These are phyloP conservation scores for Seminavis robusta DNA, from an alignment of 108 stramenopile genomes.

Conservation along the genomic window DNA sequence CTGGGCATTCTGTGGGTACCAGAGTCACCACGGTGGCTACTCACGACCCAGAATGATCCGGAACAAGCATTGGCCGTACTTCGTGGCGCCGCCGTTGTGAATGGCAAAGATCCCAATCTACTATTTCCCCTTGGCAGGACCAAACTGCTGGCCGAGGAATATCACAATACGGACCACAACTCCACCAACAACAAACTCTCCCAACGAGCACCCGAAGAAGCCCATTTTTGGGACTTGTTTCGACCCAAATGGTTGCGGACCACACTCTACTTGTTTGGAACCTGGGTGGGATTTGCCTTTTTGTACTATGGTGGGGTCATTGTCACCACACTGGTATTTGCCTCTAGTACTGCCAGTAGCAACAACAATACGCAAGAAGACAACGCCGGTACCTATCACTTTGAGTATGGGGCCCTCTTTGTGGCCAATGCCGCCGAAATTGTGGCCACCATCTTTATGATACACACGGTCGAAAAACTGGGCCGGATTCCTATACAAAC, in stretches of 20 bases:
- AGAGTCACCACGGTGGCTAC: conserved; percentile 66
- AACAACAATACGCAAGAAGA: conserved; percentile 7
- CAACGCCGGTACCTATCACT: conserved; percentile 11
- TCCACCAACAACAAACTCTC: no score
- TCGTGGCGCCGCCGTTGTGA: conserved; percentile 41
- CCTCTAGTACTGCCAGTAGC: conserved; percentile 14
- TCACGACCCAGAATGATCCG: conserved; percentile 38
- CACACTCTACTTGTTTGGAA: neutral
- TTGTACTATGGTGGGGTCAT: conserved; percentile 56
- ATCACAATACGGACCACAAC: conserved; percentile 19
- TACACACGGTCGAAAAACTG: conserved; percentile 31
- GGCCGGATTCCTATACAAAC: conserved; percentile 41
- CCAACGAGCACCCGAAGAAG: no score
- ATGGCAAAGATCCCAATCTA: conserved; percentile 38
- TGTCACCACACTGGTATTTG: conserved; percentile 44
- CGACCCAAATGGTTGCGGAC: conserved; percentile 11
- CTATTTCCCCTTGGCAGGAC: conserved; percentile 34
- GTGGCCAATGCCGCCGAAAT: conserved; percentile 50
- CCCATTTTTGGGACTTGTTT: no score
- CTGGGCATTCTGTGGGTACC: conserved; percentile 46
- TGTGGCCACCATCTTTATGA: conserved; percentile 31
- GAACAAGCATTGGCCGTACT: conserved; percentile 53
- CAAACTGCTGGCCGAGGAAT: conserved; percentile 19
- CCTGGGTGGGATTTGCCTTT: conserved; percentile 26
- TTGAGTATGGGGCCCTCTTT: conserved; percentile 55